A percentile compares a stretch with the other conserved stretches of the same genome.
Conservation (phyloP, 1,139 yeast species). For the Taphrina pruni region DNA sequence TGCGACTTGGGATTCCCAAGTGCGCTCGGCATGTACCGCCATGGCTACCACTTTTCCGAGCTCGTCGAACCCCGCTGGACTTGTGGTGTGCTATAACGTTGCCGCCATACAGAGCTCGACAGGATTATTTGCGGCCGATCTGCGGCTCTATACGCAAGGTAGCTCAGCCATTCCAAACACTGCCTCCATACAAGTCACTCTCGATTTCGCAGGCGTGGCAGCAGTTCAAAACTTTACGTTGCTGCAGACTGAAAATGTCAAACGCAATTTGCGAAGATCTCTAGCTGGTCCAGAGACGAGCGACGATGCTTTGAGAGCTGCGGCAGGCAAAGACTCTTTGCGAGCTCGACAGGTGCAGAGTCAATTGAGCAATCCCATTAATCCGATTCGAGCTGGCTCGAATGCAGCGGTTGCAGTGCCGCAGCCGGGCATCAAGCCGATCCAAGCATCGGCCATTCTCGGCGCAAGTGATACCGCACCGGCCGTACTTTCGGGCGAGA, state of each 20-base stretch:
- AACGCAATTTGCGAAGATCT: neutral
- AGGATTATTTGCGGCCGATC: slow-evolving; percentile 33
- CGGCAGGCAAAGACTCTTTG: neutral
- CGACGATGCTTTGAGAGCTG: neutral
- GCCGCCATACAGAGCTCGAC: slow-evolving; percentile 19
- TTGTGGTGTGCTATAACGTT: slow-evolving; percentile 32
- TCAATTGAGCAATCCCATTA: neutral
- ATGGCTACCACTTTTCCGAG: neutral
- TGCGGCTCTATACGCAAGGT: slow-evolving; percentile 22
- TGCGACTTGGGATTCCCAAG: slow-evolving; percentile 18
- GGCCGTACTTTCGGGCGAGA: slow-evolving; percentile 24
- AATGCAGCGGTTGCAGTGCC: slow-evolving; percentile 10
- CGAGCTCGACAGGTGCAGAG: slow-evolving; percentile 2
- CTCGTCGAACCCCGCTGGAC: slow-evolving; percentile 18
- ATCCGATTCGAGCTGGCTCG: slow-evolving; percentile 14
- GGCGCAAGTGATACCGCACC: slow-evolving; percentile 11
- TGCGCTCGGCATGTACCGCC: slow-evolving; percentile 10
- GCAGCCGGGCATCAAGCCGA: slow-evolving; percentile 9
- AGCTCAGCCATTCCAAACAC: neutral
- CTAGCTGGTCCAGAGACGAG: neutral
- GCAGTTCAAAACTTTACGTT: neutral
- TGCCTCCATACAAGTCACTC: slow-evolving; percentile 8
- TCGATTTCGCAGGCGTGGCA: slow-evolving; percentile 13
- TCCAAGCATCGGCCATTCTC: neutral
- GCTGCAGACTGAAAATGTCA: neutral